A percentile compares a stretch with the other conserved stretches of the same genome.
These are phyloP conservation scores for Erysimum cheiranthoides DNA, from an alignment of 345 rosid species.

Conservation along the genomic window DNA sequence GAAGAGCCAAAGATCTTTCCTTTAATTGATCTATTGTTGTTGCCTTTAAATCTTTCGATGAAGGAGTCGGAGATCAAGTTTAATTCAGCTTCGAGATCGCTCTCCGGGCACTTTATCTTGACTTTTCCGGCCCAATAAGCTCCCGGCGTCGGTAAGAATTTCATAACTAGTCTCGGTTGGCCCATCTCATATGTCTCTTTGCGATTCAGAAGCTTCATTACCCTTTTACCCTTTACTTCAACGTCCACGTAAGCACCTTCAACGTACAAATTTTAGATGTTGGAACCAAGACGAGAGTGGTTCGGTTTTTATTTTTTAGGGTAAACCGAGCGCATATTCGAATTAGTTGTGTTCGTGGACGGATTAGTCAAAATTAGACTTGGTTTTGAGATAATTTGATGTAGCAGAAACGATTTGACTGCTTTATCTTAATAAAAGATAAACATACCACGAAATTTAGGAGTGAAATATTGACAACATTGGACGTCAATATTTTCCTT, in stretches of 20 bases:
- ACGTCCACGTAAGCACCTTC: constrained; percentile 74
- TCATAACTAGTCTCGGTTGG: constrained; percentile 64
- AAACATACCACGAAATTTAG: constrained; percentile 67
- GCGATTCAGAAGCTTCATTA: constrained; percentile 58
- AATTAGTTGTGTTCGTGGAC: not conserved
- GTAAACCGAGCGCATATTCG: not conserved
- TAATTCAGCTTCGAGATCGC: constrained; percentile 71
- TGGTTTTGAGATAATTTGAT: not conserved
- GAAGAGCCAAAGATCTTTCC: constrained; percentile 67
- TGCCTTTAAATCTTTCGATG: constrained; percentile 47
- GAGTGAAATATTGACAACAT: constrained; percentile 63
- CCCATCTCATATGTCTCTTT: constrained; percentile 80
- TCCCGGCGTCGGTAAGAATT: constrained; percentile 62
- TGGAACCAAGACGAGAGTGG: not conserved
- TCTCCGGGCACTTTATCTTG: constrained; percentile 61
- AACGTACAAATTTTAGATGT: not conserved
- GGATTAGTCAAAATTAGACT: not conserved
- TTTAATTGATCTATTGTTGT: constrained; percentile 53
- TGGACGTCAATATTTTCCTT: constrained; percentile 60
- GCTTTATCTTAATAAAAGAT: not conserved
- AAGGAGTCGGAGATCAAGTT: constrained; percentile 55
- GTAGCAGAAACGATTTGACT: not conserved
- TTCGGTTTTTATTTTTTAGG: not conserved
- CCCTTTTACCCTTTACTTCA: constrained; percentile 67
- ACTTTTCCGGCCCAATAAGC: constrained; percentile 74